Percentiles rank a stretch among this genome's conserved stretches.
These are phyloP conservation scores for Debaryomyces sp. DNA, from an alignment of 1,139 yeast species.

Conservation along the genomic window DNA sequence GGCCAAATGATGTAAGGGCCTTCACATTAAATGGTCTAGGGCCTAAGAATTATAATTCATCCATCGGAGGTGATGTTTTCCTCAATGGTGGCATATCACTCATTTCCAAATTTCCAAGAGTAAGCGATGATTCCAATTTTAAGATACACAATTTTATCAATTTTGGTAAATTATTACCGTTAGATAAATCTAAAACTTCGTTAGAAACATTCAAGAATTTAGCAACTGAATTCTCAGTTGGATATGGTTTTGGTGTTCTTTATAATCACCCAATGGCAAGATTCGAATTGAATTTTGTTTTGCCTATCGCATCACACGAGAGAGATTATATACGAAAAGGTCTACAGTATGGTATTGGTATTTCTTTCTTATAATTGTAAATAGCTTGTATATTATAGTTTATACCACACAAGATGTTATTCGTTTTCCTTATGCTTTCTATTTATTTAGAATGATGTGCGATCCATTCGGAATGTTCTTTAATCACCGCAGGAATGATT, in stretches of 20 bases:
- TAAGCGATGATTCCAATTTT: slow-evolving; percentile 59
- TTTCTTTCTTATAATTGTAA: slow-evolving; percentile 64
- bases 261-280: slow-evolving; percentile 89
- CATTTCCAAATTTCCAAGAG: slow-evolving; percentile 65
- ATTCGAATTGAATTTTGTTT: slow-evolving; percentile 82
- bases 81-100: slow-evolving; percentile 71
- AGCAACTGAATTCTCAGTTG: slow-evolving; percentile 43
- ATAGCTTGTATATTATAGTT: slow-evolving; percentile 9
- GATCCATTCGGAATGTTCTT: slow-evolving; percentile 67
- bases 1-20: slow-evolving; percentile 82
- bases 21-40: slow-evolving; percentile 82
- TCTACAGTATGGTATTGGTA: slow-evolving; percentile 89
- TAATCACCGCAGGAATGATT: slow-evolving; percentile 75
- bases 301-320: slow-evolving; percentile 70
- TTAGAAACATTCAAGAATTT: slow-evolving; percentile 28
- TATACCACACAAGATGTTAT: not conserved
- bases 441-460: slow-evolving; percentile 10
- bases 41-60: slow-evolving; percentile 63
- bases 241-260: slow-evolving; percentile 76
- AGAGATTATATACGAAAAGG: slow-evolving; percentile 81
- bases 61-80: slow-evolving; percentile 83
- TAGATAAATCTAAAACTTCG: slow-evolving; percentile 29
- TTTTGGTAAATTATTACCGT: slow-evolving; percentile 66
- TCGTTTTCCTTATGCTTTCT: not conserved
- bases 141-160: slow-evolving; percentile 72